Base-by-base conservation (phyloP, 176 grass and related monocot genomes). In the Triticum turgidum region DNA sequence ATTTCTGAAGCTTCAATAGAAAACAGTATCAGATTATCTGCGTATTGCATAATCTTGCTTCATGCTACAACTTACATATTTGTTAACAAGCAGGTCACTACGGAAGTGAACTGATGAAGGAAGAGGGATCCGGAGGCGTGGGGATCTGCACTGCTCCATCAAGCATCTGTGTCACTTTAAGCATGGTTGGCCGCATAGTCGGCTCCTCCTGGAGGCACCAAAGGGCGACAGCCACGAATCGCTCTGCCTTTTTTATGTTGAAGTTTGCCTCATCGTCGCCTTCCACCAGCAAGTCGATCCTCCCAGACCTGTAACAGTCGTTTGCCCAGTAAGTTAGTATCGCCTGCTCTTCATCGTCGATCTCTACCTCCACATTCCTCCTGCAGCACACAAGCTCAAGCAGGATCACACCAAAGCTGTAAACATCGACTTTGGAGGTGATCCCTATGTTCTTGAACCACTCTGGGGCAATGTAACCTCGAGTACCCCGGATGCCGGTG, bases 181-280 rank as follows among this genome's bases (percentile, higher is more conserved):
- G 83, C 83, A 93, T 93, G 51, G 83, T 83, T 1, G 89, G 92
- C 4, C 92, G 72, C 68, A 88, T 75, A 1, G 63, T 44, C 11
- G 92, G 92, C 15, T 93, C 88, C 79, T 91, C 92, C 74, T 93
- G 92, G 22, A 93, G 80, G 52, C 92, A 93, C 92, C 92, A 93
- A 45, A 90, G 71, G 34, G 92, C 92, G 7, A 88, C 92, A 39
- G 66, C 70, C 1, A 90, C 83, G 21, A 88, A 88, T 29, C 79
- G 87, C 33, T 86, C 86, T 18, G 73, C 83, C 14, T 67, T 76
- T 5, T 51, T 75, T 10, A 86, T 21, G 65, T 91, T 79, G 7
- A 45, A 69, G 58, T 41, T 77, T 11, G 88, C 88, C 56, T 90
- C 88, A 0, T 77, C 71, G 41, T 90, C 88, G 3, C 78, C 63